Conservation (phyloP, 1,284 basidiomycete species). For the Rhodotorula glutinis region DNA sequence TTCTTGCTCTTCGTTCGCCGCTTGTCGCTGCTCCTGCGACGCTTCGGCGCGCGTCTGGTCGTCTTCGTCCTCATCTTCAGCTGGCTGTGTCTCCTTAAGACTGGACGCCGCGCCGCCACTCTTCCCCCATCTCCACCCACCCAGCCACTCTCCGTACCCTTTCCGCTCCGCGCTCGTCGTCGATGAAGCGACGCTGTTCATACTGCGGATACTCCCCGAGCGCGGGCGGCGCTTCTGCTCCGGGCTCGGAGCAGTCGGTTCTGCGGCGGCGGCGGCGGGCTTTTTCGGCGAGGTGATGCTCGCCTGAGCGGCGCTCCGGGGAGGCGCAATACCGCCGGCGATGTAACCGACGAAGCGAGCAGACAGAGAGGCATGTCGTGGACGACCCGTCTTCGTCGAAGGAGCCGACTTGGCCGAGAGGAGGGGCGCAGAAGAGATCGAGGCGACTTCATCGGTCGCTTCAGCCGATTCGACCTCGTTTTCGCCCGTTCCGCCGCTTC, state of each 20-base stretch:
- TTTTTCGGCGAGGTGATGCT: not conserved
- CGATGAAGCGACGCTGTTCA: slow-evolving; percentile 9
- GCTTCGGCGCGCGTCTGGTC: not conserved
- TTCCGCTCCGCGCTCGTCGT: not conserved
- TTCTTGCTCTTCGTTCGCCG: too few species aligned
- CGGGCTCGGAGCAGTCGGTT: not conserved
- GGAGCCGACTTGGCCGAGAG: not conserved
- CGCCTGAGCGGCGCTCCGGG: not conserved
- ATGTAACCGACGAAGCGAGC: slow-evolving; percentile 34
- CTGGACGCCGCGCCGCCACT: not conserved
- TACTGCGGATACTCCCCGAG: slow-evolving; percentile 19
- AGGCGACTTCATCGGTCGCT: not conserved
- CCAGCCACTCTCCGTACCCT: slow-evolving; percentile 34
- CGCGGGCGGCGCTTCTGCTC: not conserved
- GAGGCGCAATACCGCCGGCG: not conserved
- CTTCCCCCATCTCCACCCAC: slow-evolving; percentile 27
- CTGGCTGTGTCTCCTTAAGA: not conserved
- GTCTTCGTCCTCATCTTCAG: not conserved
- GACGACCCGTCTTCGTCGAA: not conserved
- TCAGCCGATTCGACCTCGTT: slow-evolving; percentile 1
- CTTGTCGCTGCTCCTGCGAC: not conserved
- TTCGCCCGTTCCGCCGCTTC: not conserved
- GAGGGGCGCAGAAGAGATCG: slow-evolving; percentile 3
- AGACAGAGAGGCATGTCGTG: slow-evolving; percentile 34
- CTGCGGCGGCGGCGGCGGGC: not conserved